Base-by-base conservation (phyloP, 352 stramenopile genomes). In the Phytophthora melonis region DNA sequence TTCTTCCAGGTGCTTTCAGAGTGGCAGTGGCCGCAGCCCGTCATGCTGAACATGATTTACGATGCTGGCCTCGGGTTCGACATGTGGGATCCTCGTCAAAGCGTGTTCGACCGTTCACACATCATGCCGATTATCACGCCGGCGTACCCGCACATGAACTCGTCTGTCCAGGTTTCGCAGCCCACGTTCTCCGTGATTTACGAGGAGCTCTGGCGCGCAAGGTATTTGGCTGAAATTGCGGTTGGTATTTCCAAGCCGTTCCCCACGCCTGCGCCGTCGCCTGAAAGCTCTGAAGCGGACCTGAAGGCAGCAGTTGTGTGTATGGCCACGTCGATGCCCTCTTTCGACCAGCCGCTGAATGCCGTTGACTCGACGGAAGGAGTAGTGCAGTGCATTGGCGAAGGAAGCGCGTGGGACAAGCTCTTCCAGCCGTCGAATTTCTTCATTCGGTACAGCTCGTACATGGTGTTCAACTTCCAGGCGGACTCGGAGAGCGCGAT, bases 111-210 rank as follows among this genome's bases (percentile, higher is more conserved):
- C 83, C 84, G 89, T 9, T 91, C 85, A 9, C 96, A 99, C 70
- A 88, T 99, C 32, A 99, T 99, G 97, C 98, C 98, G 18, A 98
- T 99, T 62, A 98, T 99, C 69, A 99, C 98, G 4, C 98, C 98
- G 1, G 96, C 95, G 63, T 99, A 99, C 78, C 98, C 98, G 4
- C 93, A 95, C 57, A 99, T 99, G 97, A 99, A 99, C 78, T 99
- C 97, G 41, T 93, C 97, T 0, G 98, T 98, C 47, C 99, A 99
- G 79, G 96, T 99, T 19, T 97, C 92, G 5, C 78, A 95, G 52
- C 91, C 94, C 19, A 98, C 98, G 52, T 93, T 98, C 34, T 89
- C 93, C 45, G 85, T 97, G 13, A 98, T 99, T 45, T 93, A 97
- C 57, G 88, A 98, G 58, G 97, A 99, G 76, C 78, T 98, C 5